Evolutionary conservation across 2,329 filamentous ascomycete species (phyloP).

Genomic region (Emericellopsis cladophorae): DNA sequence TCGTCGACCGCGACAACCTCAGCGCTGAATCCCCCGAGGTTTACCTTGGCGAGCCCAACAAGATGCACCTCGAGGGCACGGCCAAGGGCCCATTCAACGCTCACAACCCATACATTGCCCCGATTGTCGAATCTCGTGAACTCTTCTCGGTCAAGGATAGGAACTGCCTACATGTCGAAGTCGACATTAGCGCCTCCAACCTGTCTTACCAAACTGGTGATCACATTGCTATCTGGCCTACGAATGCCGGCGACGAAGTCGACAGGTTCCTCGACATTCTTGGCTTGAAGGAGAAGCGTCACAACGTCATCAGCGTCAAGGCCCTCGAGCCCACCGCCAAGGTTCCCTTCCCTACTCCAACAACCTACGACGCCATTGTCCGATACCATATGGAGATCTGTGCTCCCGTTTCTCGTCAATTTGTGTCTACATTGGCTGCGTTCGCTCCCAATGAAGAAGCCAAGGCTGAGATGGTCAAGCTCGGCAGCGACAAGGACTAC

Average conservation of each 20-base stretch:
- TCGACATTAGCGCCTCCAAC: conserved; percentile 82
- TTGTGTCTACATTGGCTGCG: conserved; percentile 72
- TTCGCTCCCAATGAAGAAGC: conserved; percentile 77
- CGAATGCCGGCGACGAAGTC: conserved; percentile 84
- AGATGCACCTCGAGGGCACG: conserved; percentile 78
- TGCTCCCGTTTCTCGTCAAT: conserved; percentile 91
- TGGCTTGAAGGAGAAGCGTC: conserved; percentile 61
- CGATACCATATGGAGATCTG: conserved; percentile 97
- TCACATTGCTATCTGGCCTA: conserved; percentile 95
- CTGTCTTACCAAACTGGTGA: conserved; percentile 92
- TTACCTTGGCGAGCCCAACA: conserved; percentile 92
- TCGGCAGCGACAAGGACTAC: conserved; percentile 89
- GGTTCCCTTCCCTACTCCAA: conserved; percentile 93
- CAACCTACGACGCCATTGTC: conserved; percentile 84
- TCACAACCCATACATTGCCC: conserved; percentile 94
- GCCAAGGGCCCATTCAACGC: conserved; percentile 87
- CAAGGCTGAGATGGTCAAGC: conserved; percentile 78
- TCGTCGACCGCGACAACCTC: conserved; percentile 64
- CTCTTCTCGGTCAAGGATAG: conserved; percentile 80
- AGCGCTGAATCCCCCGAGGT: conserved; percentile 66
- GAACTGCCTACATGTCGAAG: conserved; percentile 94
- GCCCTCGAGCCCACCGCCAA: conserved; percentile 90
- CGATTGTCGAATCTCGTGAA: conserved; percentile 82
- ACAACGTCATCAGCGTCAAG: conserved; percentile 79
- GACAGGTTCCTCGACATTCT: conserved; percentile 77